Evolutionary conservation across 139 green algal genomes (phyloP), one percentile per base, ranked within the genome.

Genomic region (Chlamydomonas urium): DNA sequence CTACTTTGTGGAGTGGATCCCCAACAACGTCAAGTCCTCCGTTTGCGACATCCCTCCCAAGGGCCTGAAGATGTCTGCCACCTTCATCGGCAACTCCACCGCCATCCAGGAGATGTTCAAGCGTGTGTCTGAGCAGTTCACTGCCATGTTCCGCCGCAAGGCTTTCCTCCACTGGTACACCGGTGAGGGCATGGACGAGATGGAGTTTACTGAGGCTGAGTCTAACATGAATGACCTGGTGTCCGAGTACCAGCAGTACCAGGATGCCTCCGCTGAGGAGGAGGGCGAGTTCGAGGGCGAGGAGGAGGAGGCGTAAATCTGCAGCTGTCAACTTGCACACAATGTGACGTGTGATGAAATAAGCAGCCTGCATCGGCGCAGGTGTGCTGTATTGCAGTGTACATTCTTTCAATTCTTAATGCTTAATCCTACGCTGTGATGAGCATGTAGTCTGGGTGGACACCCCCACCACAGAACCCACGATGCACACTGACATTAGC

Each of bases 1-100:
- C 38, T 97, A 98, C 90, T 98, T 98, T 75, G 93, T 98, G 38
- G 93, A 98, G 87, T 98, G 93, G 93, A 98, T 98, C 82, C 93
- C 93, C 76, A 97, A 98, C 91, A 98, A 98, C 81, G 91, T 97
- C 65, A 98, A 98, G 93, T 92, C 89, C 31, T 93, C 85, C 26
- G 90, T 98, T 1, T 98, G 93, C 82, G 90, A 98, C 77, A 96
- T 98, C 77, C 93, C 93, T 19, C 93, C 93, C 73, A 96, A 94
- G 80, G 93, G 91, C 69, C 84, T 97, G 21, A 96, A 98, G 86
- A 97, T 98, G 93, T 86, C 85, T 31, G 91, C 90, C 56, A 98
- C 93, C 68, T 98, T 97, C 77, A 82, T 98, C 33, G 93, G 93
- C 72, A 98, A 98, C 89, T 94, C 91, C 8, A 97, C 93, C 24